Evolutionary conservation across 2,329 filamentous ascomycete genomes (phyloP), one percentile per base, ranked within the genome.

Genomic region (Claviceps cyperi): DNA sequence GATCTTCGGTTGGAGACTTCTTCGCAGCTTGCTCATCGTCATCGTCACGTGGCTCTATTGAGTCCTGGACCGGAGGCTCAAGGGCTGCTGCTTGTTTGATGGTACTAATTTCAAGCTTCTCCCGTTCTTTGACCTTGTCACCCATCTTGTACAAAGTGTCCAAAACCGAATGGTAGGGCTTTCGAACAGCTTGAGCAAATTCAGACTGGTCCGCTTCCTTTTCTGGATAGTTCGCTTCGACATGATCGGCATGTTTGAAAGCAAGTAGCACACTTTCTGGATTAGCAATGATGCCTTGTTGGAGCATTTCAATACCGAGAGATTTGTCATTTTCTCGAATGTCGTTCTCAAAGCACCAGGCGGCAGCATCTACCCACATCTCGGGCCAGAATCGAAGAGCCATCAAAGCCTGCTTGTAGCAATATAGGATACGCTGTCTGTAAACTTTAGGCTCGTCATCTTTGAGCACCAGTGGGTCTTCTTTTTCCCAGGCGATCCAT

Each of bases 401-500:
- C 85, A 96, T 95, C 45, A 94, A 70, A 4, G 91, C 88, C 64
- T 96, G 91, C 64, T 89, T 92, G 72, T 95, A 97, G 55, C 87
- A 84, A 64, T 94, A 94, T 7, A 96, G 66, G 41, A 97, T 78
- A 40, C 92, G 83, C 56, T 84, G 77, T 56, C 84, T 84, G 66
- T 84, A 92, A 6, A 78, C 75, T 48, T 80, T 76, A 3, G 77
- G 72, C 57, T 97, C 90, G 49, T 97, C 90, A 2, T 83, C 75
- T 61, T 86, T 86, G 49, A 97, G 71, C 22, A 94, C 86, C 3
- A 98, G 72, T 1, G 88, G 89, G 61, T 98, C 92, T 17, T 86
- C 83, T 66, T 91, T 94, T 67, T 98, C 92, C 89, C 90, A 98
- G 4, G 82, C 74, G 56, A 98, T 84, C 92, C 94, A 98, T 56